phyloP scores from a whole-genome alignment of 2,329 filamentous ascomycete genomes.

The Penicillium sclerotiorum region DNA sequence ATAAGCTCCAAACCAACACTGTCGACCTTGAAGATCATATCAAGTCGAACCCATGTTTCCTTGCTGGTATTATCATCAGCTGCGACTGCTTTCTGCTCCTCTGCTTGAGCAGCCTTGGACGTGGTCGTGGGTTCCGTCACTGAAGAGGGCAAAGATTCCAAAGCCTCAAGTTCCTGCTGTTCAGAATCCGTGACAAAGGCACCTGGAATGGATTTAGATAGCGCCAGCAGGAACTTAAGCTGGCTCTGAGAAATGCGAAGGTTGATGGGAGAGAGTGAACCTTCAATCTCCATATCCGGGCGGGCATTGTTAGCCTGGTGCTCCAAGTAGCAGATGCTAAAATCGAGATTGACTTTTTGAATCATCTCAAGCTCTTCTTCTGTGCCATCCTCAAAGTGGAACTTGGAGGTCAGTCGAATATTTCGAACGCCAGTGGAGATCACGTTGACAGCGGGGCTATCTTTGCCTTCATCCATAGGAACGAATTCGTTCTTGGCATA shows the following conservation, averaged over 20 bases:
- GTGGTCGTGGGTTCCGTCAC: slow-evolving; percentile 55
- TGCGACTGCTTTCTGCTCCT: slow-evolving; percentile 54
- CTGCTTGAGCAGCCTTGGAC: slow-evolving; percentile 55
- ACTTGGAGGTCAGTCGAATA: slow-evolving; percentile 84
- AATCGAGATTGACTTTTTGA: slow-evolving; percentile 91
- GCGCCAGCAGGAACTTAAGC: slow-evolving; percentile 82
- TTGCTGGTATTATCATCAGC: slow-evolving; percentile 60
- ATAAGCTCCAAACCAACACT: slow-evolving; percentile 88
- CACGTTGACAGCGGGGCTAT: slow-evolving; percentile 79
- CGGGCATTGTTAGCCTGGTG: slow-evolving; percentile 75
- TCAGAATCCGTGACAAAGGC: slow-evolving; percentile 78
- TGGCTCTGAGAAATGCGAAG: slow-evolving; percentile 87
- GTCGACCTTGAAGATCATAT: slow-evolving; percentile 85
- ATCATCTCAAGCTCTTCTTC: slow-evolving; percentile 94
- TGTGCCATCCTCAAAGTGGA: slow-evolving; percentile 72
- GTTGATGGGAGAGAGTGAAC: slow-evolving; percentile 91
- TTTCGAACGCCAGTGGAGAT: slow-evolving; percentile 90
- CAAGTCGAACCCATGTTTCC: slow-evolving; percentile 87
- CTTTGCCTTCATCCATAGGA: slow-evolving; percentile 74
- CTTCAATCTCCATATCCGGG: slow-evolving; percentile 89
- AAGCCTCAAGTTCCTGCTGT: slow-evolving; percentile 71
- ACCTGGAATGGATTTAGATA: slow-evolving; percentile 83
- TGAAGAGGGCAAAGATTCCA: slow-evolving; percentile 68
- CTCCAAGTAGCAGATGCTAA: slow-evolving; percentile 89
- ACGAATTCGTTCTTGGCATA: slow-evolving; percentile 94